Base-by-base conservation (phyloP, 1,284 basidiomycete species). In the Mycosarcoma mackinlayi region DNA sequence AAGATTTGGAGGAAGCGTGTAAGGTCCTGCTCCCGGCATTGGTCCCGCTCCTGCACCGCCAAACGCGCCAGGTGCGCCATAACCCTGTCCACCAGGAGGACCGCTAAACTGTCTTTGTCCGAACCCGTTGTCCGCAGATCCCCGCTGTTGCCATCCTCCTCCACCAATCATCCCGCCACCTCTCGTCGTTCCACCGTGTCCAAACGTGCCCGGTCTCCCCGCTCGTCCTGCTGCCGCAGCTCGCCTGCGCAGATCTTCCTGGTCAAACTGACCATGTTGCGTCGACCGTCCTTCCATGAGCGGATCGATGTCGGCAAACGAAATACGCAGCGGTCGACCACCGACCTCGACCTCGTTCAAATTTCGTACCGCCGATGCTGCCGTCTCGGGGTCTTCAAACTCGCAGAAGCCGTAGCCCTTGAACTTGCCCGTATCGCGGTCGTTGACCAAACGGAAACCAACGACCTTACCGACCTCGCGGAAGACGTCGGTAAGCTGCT, bases 361-460 rank as follows among this genome's bases (percentile, higher is more conserved):
- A 81, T 94, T 94, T 70, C 92, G 88, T 34, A 94, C 90, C 34
- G 92, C 92, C 31, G 91, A 92, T 14, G 87, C 84, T 1, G 91
- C 91, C 8, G 94, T 98, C 84, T 96, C 93, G 80, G 94, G 91
- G 83, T 98, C 95, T 77, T 91, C 90, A 83, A 93, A 97, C 87
- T 96, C 93, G 85, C 94, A 94, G 83, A 97, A 97, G 13, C 94
- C 95, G 82, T 96, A 98, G 14, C 96, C 95, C 84, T 92, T 93
- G 46, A 94, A 92, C 83, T 95, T 93, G 56, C 94, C 94, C 18
- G 94, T 96, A 60, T 93, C 92, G 75, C 92, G 87, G 85, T 98
- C 95, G 84, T 94, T 97, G 50, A 98, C 94, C 28, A 80, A 65
- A 38, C 76, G 68, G 59, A 82, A 79, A 2, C 75, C 80, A 24